Percentiles rank a stretch among this genome's conserved stretches.
Conservation (phyloP, 106 monocot genomes). For the Agapanthus africanus region DNA sequence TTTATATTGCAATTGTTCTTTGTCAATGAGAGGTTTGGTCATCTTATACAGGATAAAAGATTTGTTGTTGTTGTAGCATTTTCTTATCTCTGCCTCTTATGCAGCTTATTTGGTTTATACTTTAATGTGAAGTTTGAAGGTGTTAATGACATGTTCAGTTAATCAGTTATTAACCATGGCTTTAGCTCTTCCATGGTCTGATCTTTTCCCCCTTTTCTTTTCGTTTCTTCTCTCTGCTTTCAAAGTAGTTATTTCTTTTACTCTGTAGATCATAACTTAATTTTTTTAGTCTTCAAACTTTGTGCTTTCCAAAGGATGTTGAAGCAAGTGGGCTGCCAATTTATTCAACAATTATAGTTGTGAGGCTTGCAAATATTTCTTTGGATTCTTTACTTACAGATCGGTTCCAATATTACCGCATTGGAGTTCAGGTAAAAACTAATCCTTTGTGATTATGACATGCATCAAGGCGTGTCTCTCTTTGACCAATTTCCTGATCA, state of each 20-base stretch:
- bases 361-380: constrained; percentile 44
- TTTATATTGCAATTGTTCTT: background rate
- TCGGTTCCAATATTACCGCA: constrained; percentile 30
- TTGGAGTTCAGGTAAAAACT: constrained; percentile 51
- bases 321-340: constrained; percentile 19
- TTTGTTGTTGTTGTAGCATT: background rate
- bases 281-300: background rate
- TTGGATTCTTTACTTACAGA: constrained; percentile 43
- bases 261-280: background rate
- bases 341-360: constrained; percentile 30
- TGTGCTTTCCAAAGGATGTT: constrained; percentile 18
- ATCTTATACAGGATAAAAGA: background rate
- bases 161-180: too few species aligned
- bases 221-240: background rate
- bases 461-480: background rate
- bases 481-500: background rate
- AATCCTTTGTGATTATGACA: background rate
- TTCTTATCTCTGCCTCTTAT: background rate
- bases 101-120: background rate
- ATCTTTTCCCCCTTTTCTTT: background rate
- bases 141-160: background rate
- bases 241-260: background rate
- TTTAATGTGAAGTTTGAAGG: background rate
- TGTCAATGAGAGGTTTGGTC: background rate
- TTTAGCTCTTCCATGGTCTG: background rate